Conservation (phyloP, 1,284 basidiomycete species). For the Quambalaria eucalypti region DNA sequence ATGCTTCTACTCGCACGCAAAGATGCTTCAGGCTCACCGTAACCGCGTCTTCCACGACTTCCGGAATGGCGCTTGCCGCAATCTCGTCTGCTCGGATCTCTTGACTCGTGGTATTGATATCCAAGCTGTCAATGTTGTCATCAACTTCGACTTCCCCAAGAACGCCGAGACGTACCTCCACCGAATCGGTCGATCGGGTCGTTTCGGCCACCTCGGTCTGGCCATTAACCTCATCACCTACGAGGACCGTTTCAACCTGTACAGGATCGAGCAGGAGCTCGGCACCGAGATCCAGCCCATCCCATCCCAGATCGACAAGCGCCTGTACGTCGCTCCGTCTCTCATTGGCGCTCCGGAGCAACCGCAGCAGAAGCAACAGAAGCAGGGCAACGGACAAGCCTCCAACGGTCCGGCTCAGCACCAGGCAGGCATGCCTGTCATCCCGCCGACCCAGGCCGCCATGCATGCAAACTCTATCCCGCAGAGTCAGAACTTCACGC, state of each 20-base stretch:
- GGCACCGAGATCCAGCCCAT: constrained; percentile 97
- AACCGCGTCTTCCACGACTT: constrained; percentile 99
- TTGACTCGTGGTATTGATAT: constrained; percentile 98
- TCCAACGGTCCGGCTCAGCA: constrained; percentile 3
- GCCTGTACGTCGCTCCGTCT: constrained; percentile 58
- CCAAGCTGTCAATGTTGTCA: constrained; percentile 98
- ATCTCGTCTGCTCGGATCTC: constrained; percentile 88
- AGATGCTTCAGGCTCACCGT: constrained; percentile 96
- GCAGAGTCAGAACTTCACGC: constrained; percentile 43
- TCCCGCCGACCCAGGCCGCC: constrained; percentile 44
- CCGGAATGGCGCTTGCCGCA: constrained; percentile 93
- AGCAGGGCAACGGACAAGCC: constrained; percentile 5
- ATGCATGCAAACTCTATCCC: constrained; percentile 42
- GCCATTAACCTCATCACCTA: constrained; percentile 81
- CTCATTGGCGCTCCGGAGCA: constrained; percentile 36
- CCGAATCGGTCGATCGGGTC: constrained; percentile 90
- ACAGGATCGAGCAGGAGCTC: constrained; percentile 94
- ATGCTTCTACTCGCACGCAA: constrained; percentile 99
- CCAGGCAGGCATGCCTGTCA: constrained; percentile 44
- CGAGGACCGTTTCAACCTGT: constrained; percentile 94
- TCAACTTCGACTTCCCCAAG: constrained; percentile 99
- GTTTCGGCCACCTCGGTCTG: constrained; percentile 91
- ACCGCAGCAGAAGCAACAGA: constrained; percentile 8
- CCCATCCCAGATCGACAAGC: constrained; percentile 79
- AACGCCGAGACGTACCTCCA: constrained; percentile 97